phyloP scores from a whole-genome alignment of 176 grass and related monocot genomes.

The Triticum dicoccoides region DNA sequence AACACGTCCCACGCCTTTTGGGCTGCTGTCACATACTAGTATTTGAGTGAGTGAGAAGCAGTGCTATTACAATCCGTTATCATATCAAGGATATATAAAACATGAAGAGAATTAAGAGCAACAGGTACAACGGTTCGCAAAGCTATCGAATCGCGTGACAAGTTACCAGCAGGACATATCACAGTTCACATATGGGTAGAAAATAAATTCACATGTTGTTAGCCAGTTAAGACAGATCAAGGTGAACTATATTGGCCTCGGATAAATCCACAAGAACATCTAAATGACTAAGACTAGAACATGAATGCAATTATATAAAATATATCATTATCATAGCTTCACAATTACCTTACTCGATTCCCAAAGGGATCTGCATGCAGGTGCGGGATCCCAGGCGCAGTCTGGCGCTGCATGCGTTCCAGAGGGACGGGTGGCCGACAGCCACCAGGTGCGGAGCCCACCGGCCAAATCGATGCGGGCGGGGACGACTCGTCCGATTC shows the following conservation, averaged over 20 bases:
- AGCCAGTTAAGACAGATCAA: too few species aligned
- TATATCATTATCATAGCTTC: neutral
- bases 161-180: neutral
- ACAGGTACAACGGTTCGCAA: neutral
- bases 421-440: too few species aligned
- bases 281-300: neutral
- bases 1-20: conserved; percentile 97
- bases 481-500: too few species aligned
- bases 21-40: conserved; percentile 42
- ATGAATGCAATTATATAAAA: neutral
- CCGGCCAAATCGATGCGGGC: too few species aligned
- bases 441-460: too few species aligned
- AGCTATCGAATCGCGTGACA: neutral
- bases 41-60: neutral
- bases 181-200: neutral
- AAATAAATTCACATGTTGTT: too few species aligned
- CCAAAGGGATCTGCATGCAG: too few species aligned
- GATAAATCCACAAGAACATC: neutral
- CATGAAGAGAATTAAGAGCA: neutral
- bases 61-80: neutral
- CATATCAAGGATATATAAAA: neutral
- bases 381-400: too few species aligned
- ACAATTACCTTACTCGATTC: neutral
- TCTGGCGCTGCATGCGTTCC: too few species aligned
- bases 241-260: neutral